Evolutionary conservation across 331 rosid genomes (phyloP), one percentile per base, ranked within the genome.

Genomic region (Cydonia oblonga): DNA sequence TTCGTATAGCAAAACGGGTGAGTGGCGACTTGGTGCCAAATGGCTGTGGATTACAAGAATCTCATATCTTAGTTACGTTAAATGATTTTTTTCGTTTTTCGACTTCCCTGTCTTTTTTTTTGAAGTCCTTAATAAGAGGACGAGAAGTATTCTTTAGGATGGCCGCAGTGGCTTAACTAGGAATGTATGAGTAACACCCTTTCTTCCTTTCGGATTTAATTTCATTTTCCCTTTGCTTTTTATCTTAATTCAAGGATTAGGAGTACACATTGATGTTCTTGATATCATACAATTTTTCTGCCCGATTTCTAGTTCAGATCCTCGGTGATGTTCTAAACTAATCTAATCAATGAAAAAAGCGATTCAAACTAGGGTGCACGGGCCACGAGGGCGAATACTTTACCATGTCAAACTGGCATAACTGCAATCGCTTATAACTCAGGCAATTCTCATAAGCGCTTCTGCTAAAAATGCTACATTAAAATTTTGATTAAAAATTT

Each of bases 1-100:
- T 75, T 80, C 71, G 60, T 44, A 81, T 51, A 69, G 70, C 73
- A 66, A 69, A 60, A 56, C 79, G 53, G 79, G 76, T 65, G 52
- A 42, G 76, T 65, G 81, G 70, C 49, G 54, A 61, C 66, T 54
- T 67, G 70, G 59, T 76, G 80, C 81, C 74, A 61, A 66, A 44
- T 51, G 65, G 63, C 82, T 79, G 51, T 54, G 64, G 63, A 68
- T 80, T 57, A 42, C 79, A 52, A 25, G 74, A 75, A 46, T 52
- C 71, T 81, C 68, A 18, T 38, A 61, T 73, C 62, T 14, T 64
- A 59, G 52, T 69, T 28, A 12, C 69, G 26, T 73, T 49, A 73
- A 58, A 57, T 60, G 76, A 60, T 38, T 38, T 38, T 38, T 60
- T 30, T 59, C 25, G 46, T 23, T 35, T 29, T 38, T 49, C 9